Evolutionary conservation across 2,329 filamentous ascomycete genomes (phyloP).

Genomic region (Monosporascus sp.): DNA sequence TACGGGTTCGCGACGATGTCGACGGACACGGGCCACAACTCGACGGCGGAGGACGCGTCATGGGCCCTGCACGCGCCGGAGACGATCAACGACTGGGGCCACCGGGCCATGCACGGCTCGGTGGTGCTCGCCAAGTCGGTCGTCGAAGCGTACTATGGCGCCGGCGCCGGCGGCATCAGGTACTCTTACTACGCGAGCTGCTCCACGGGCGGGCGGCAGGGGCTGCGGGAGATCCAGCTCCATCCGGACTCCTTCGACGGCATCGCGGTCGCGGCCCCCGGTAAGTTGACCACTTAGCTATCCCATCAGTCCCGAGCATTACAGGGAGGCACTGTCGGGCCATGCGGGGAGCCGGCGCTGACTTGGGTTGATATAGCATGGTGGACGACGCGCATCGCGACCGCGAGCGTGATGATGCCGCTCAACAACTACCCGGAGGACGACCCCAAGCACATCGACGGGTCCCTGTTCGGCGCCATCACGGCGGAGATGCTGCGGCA

Average conservation of each 20-base stretch:
- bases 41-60: conserved; percentile 13
- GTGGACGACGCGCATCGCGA: conserved; percentile 10
- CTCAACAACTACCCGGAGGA: conserved; percentile 19
- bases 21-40: conserved; percentile 28
- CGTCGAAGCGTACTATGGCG: conserved; percentile 37
- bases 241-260: conserved; percentile 42
- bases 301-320: background rate
- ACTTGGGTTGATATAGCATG: conserved; percentile 18
- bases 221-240: conserved; percentile 38
- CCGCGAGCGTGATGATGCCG: conserved; percentile 21
- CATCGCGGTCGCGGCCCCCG: conserved; percentile 36
- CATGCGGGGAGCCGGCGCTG: no score
- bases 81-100: conserved; percentile 17
- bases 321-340: background rate
- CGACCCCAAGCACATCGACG: conserved; percentile 22
- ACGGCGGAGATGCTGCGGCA: conserved; percentile 30
- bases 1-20: conserved; percentile 28
- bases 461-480: conserved; percentile 25
- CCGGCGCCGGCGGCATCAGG: conserved; percentile 14
- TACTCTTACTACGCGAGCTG: conserved; percentile 48
- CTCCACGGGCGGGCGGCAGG: conserved; percentile 50
- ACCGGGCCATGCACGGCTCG: conserved; percentile 17
- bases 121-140: conserved; percentile 39
- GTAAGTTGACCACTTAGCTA: background rate
- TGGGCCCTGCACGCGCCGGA: conserved; percentile 25